Evolutionary conservation across 768 basidiomycete genomes (phyloP).

Genomic region (Cytidiella melzeri): DNA sequence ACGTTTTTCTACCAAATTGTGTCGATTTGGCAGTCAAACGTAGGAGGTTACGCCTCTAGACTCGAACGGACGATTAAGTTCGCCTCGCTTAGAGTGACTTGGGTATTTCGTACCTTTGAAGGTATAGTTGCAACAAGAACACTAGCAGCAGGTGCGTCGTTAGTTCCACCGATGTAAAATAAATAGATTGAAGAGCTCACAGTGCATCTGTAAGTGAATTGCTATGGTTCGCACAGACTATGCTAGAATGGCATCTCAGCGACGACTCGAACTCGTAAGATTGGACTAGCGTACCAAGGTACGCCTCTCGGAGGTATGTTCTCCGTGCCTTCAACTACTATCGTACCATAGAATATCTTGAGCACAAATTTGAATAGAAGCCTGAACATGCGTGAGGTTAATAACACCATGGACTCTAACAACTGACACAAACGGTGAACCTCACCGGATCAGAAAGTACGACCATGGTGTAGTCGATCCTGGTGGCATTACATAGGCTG

Average conservation of each 20-base stretch:
- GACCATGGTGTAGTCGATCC: conserved; percentile 52
- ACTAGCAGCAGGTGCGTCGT: conserved; percentile 28
- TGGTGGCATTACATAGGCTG: conserved; percentile 23
- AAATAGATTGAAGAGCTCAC: conserved; percentile 35
- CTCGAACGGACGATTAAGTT: conserved; percentile 1
- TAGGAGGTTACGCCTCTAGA: conserved; percentile 68
- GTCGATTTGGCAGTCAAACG: conserved; percentile 86
- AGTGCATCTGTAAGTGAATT: conserved; percentile 85
- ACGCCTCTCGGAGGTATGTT: conserved; percentile 65
- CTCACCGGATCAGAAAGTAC: conserved; percentile 61
- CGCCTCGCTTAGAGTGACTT: conserved; percentile 4
- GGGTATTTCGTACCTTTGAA: conserved; percentile 39
- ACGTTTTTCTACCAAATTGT: conserved; percentile 75
- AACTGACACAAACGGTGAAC: neutral
- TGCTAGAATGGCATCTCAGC: conserved; percentile 35
- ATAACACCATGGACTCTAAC: too few species aligned
- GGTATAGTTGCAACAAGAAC: conserved; percentile 73
- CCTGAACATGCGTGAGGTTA: conserved; percentile 28
- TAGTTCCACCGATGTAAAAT: conserved; percentile 1
- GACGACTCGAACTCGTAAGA: too few species aligned
- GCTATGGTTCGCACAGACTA: conserved; percentile 82
- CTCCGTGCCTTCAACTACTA: conserved; percentile 75
- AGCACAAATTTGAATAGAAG: conserved; percentile 76
- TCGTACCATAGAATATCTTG: conserved; percentile 86
- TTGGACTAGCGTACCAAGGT: conserved; percentile 72